Conservation (phyloP, 108 stramenopile species). For the Pseudonitzschia multiseries region DNA sequence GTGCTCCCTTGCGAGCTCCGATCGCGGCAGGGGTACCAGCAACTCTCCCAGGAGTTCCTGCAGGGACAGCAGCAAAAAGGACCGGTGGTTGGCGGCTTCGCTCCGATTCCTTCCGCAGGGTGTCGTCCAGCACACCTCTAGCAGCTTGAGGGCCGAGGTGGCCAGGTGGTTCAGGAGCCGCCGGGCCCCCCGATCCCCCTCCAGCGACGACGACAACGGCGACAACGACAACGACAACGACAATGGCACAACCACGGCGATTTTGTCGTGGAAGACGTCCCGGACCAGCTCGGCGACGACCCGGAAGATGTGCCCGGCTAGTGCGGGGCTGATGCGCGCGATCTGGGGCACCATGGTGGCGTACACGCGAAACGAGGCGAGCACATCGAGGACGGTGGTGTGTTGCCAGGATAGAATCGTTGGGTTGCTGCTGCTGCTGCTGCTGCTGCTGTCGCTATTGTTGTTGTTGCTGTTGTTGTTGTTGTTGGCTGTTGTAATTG, state of each 20-base stretch:
- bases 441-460: background rate
- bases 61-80: slow-evolving; percentile 11
- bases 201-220: background rate
- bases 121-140: slow-evolving; percentile 8
- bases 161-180: slow-evolving; percentile 6
- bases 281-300: background rate
- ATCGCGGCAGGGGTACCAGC: slow-evolving; percentile 1
- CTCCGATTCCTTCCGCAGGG: background rate
- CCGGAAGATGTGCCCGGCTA: background rate
- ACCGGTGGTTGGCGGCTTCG: background rate
- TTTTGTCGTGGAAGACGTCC: slow-evolving; percentile 7
- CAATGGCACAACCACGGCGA: background rate
- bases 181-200: too few species aligned
- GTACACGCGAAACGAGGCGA: slow-evolving; percentile 8
- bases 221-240: background rate
- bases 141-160: background rate
- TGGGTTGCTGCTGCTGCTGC: background rate
- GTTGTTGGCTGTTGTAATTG: too few species aligned
- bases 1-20: slow-evolving; percentile 4
- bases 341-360: slow-evolving; percentile 8
- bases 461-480: background rate
- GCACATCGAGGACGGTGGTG: background rate
- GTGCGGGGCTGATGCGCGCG: slow-evolving; percentile 1
- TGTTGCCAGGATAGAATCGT: background rate
- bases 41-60: slow-evolving; percentile 6